Conservation (phyloP, 257 asterid genomes). For the Striga asiatica region DNA sequence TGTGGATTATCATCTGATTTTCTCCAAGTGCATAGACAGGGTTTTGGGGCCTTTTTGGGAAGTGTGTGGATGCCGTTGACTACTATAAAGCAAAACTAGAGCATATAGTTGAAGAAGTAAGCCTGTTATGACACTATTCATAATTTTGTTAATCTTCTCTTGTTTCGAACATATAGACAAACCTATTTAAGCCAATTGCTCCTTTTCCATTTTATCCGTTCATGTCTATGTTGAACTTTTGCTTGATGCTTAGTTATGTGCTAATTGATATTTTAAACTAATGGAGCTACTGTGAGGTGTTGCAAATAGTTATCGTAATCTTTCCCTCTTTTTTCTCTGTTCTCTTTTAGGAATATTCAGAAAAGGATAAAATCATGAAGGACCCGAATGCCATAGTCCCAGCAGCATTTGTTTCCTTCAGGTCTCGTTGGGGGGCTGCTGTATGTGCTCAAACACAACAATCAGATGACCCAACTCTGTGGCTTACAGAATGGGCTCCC, state of each 20-base stretch:
- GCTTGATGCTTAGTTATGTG: not conserved
- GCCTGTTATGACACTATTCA: constrained; percentile 8
- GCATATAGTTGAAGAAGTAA: constrained; percentile 46
- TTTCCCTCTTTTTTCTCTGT: not conserved
- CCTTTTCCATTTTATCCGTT: not conserved
- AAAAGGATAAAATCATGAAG: constrained; percentile 53
- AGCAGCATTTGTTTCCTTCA: constrained; percentile 86
- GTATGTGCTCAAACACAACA: constrained; percentile 91
- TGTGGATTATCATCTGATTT: constrained; percentile 15
- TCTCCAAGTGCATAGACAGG: constrained; percentile 60
- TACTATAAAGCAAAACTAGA: constrained; percentile 43
- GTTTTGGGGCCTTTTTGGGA: constrained; percentile 63
- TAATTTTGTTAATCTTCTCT: not conserved
- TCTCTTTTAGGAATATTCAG: constrained; percentile 47
- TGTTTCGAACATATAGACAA: not conserved
- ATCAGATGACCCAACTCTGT: constrained; percentile 52
- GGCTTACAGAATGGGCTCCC: constrained; percentile 95
- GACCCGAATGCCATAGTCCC: constrained; percentile 69
- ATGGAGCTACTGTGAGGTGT: not conserved
- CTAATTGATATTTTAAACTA: not conserved
- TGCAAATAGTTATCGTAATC: not conserved
- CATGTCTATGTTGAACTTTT: not conserved
- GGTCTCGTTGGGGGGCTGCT: constrained; percentile 88
- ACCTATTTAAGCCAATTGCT: not conserved
- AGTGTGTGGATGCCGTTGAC: constrained; percentile 67